phyloP scores from a whole-genome alignment of 805 yeast species.

The Kodamaea lidongshanica region DNA sequence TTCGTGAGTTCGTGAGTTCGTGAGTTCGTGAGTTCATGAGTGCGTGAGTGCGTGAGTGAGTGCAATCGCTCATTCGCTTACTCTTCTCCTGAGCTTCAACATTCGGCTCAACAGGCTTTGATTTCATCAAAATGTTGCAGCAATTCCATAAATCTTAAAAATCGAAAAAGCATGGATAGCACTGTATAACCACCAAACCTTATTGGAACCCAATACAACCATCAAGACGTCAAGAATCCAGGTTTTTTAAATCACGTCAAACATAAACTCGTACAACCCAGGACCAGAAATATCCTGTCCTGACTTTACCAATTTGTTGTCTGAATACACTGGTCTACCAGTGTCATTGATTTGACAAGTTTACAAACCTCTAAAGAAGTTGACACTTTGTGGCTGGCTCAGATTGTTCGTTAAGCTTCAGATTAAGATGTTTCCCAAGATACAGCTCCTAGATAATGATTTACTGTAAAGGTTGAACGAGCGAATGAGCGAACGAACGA shows the following conservation, averaged over 20 bases:
- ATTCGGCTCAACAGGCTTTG: slow-evolving; percentile 2
- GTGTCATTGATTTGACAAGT: no score
- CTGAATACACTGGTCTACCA: slow-evolving; percentile 55
- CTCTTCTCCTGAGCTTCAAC: slow-evolving; percentile 13
- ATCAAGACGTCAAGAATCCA: slow-evolving; percentile 51
- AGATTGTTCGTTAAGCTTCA: no score
- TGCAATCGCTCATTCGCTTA: no score
- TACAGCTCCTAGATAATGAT: no score
- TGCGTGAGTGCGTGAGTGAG: no score
- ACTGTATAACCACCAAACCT: slow-evolving; percentile 53
- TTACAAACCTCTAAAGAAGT: no score
- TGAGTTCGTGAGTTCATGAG: no score
- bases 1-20: no score
- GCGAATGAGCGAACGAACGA: no score
- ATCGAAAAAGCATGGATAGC: slow-evolving; percentile 47
- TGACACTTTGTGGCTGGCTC: no score
- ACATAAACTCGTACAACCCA: slow-evolving; percentile 69
- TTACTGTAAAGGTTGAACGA: no score
- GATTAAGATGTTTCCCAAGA: no score
- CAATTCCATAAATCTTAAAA: slow-evolving; percentile 40
- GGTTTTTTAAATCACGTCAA: slow-evolving; percentile 63
- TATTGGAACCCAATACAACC: slow-evolving; percentile 48
- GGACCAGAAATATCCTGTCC: slow-evolving; percentile 58
- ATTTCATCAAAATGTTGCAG: slow-evolving; percentile 14
- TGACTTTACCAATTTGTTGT: slow-evolving; percentile 40